Conservation (phyloP, 2,329 filamentous ascomycete species). For the Alternaria sp. region DNA sequence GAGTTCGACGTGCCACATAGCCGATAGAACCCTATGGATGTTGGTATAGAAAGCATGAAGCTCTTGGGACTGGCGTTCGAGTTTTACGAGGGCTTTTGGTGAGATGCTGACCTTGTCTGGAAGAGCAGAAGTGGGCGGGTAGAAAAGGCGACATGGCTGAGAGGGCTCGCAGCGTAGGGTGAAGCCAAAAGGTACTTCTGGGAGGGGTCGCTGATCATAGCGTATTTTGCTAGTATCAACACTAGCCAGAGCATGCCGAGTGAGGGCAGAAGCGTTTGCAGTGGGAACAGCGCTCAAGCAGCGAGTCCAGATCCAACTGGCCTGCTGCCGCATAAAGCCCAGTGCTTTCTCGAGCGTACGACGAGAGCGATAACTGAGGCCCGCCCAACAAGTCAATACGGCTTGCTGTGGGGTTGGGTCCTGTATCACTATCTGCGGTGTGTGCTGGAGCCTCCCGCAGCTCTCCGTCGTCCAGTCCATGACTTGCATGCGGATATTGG, state of each 20-base stretch:
- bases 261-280: not conserved
- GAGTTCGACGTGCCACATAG: not conserved
- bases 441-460: slow-evolving; percentile 33
- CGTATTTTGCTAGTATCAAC: not conserved
- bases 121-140: not conserved
- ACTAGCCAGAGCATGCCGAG: not conserved
- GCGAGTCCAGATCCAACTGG: not conserved
- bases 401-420: slow-evolving; percentile 13
- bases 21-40: not conserved
- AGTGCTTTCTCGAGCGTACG: slow-evolving; percentile 2
- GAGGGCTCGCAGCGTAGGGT: slow-evolving; percentile 13
- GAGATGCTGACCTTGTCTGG: not conserved
- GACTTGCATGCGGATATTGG: slow-evolving; percentile 27
- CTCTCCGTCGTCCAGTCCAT: slow-evolving; percentile 35
- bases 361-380: slow-evolving; percentile 7
- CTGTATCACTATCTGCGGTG: slow-evolving; percentile 22
- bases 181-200: slow-evolving; percentile 25
- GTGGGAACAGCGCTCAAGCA: not conserved
- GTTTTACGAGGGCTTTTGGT: not conserved
- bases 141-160: slow-evolving; percentile 21
- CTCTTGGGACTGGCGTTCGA: not conserved
- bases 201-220: not conserved
- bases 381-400: slow-evolving; percentile 14
- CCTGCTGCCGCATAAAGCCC: slow-evolving; percentile 1
- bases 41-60: not conserved